phyloP scores from a whole-genome alignment of 768 basidiomycete species.

The Psilocybe cubensis region DNA sequence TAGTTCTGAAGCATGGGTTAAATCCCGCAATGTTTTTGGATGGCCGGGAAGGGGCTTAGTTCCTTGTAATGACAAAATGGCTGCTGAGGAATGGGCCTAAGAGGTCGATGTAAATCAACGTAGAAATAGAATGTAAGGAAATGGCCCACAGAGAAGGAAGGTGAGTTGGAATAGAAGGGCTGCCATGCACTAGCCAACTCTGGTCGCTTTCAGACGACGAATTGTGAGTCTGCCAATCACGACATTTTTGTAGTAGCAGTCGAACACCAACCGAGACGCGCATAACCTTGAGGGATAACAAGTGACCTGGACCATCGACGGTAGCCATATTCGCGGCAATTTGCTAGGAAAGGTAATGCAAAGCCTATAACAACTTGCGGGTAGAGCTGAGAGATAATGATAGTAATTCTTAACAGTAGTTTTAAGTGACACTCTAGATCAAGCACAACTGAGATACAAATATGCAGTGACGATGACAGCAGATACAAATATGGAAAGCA shows the following conservation, averaged over 20 bases:
- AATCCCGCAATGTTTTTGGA: slow-evolving; percentile 83
- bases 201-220: slow-evolving; percentile 57
- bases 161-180: slow-evolving; percentile 80
- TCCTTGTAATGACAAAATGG: slow-evolving; percentile 78
- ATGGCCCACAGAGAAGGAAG: slow-evolving; percentile 67
- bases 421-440: not conserved
- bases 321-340: slow-evolving; percentile 27
- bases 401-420: too few species aligned
- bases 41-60: slow-evolving; percentile 69
- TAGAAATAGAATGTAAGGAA: not conserved
- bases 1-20: slow-evolving; percentile 78
- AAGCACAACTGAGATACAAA: not conserved
- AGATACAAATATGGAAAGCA: not conserved
- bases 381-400: too few species aligned
- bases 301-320: slow-evolving; percentile 61
- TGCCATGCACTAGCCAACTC: slow-evolving; percentile 79
- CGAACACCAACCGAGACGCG: slow-evolving; percentile 73
- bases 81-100: slow-evolving; percentile 75
- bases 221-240: slow-evolving; percentile 9
- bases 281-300: slow-evolving; percentile 86
- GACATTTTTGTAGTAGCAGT: slow-evolving; percentile 7
- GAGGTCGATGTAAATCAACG: not conserved
- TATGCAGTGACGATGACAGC: not conserved
- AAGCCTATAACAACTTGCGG: not conserved
- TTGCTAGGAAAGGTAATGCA: not conserved